Evolutionary conservation across 352 stramenopile genomes (phyloP), one percentile per base, ranked within the genome.

Genomic region (Pythium brachiatum): DNA sequence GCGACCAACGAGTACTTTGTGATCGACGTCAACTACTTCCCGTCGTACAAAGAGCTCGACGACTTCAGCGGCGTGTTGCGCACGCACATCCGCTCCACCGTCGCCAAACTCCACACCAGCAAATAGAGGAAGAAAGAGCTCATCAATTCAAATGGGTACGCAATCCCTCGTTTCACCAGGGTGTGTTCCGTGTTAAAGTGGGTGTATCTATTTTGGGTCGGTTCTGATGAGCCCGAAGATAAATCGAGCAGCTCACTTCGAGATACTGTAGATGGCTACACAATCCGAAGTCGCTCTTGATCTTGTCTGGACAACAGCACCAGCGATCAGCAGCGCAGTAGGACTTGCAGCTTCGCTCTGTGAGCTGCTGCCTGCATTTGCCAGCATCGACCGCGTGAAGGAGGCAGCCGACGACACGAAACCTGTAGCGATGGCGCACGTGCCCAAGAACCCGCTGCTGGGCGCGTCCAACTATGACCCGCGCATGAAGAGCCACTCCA

Each of bases 11-110:
- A 84, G 27, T 69, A 88, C 25, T 83, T 79, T 48, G 86, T 95
- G 34, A 90, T 95, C 59, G 86, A 95, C 50, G 81, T 95, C 62
- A 95, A 95, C 69, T 95, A 95, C 67, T 95, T 95, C 56, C 86
- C 86, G 48, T 95, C 86, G 5, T 94, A 92, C 72, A 88, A 86
- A 50, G 86, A 94, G 65, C 67, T 94, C 32, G 74, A 87, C 16
- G 75, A 88, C 54, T 86, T 94, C 67, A 76, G 75, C 57, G 29
- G 57, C 3, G 56, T 79, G 13, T 70, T 94, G 54, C 82, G 83
- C 15, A 72, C 68, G 23, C 84, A 92, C 70, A 76, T 94, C 50
- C 63, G 63, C 53, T 20, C 44, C 36, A 64, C 57, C 3, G 32
- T 57, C 53, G 41, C 54, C 12, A 59, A 51, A 25, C 39, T 23